Percentiles rank a stretch among this genome's conserved stretches.
Evolutionary conservation across 176 grass and related monocot species (phyloP).

Genomic region (sorghum (Sorghum bicolor)): Sorghum_bicolor_NCBIv3 NC_012877.2:53048501-53049000

Average conservation of each 20-base stretch:
- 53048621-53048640: conserved; percentile 26
- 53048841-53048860: conserved; percentile 7
- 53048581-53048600: neutral
- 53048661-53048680: conserved; percentile 70
- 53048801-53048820: neutral
- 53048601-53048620: neutral
- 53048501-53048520: conserved; percentile 92
- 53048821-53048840: conserved; percentile 24
- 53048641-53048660: conserved; percentile 33
- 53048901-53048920: conserved; percentile 84
- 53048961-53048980: neutral
- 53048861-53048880: conserved; percentile 74
- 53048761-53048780: neutral
- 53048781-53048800: neutral
- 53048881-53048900: conserved; percentile 79
- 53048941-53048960: conserved; percentile 77
- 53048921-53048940: conserved; percentile 97
- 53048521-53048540: conserved; percentile 87
- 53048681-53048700: conserved; percentile 75
- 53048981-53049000: conserved; percentile 6
- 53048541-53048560: conserved; percentile 11
- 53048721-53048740: conserved; percentile 71
- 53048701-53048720: conserved; percentile 56
- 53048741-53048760: conserved; percentile 60
- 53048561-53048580: conserved; percentile 4